A percentile compares a stretch with the other conserved stretches of the same genome.
Conservation (phyloP, 176 grass and related monocot species). For the Avena atlantica region DNA sequence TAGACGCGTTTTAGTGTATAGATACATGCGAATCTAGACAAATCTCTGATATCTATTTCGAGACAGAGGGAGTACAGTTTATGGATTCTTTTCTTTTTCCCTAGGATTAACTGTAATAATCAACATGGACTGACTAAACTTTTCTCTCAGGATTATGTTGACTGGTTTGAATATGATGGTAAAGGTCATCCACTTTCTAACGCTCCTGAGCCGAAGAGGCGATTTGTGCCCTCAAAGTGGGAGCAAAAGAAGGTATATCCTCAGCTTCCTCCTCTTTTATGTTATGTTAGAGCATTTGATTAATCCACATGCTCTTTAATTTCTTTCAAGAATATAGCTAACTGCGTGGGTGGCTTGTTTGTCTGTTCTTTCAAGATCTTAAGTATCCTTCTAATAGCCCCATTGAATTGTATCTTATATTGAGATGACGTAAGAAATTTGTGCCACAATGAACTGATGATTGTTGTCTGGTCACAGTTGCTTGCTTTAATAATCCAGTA, state of each 20-base stretch:
- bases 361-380: conserved; percentile 22
- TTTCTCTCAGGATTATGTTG: conserved; percentile 80
- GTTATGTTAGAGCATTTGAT: conserved; percentile 15
- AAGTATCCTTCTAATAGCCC: conserved; percentile 8
- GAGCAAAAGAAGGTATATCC: conserved; percentile 86
- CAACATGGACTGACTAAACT: conserved; percentile 17
- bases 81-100: conserved; percentile 34
- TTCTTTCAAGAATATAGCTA: conserved; percentile 2
- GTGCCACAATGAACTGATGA: neutral
- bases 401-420: neutral
- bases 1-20: no score
- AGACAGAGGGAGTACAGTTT: neutral
- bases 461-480: neutral
- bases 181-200: conserved; percentile 97
- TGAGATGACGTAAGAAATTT: conserved; percentile 13
- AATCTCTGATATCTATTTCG: no score
- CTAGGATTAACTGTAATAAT: conserved; percentile 33
- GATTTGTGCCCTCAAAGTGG: conserved; percentile 98
- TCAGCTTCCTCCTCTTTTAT: neutral
- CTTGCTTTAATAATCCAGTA: neutral
- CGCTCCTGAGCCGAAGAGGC: conserved; percentile 97
- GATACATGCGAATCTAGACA: no score
- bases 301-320: conserved; percentile 12
- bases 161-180: conserved; percentile 97
- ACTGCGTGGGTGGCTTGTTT: neutral